These are phyloP conservation scores for Chamaecyparis obtusa DNA, from an alignment of 75 land plant genomes.

Conservation along the genomic window DNA sequence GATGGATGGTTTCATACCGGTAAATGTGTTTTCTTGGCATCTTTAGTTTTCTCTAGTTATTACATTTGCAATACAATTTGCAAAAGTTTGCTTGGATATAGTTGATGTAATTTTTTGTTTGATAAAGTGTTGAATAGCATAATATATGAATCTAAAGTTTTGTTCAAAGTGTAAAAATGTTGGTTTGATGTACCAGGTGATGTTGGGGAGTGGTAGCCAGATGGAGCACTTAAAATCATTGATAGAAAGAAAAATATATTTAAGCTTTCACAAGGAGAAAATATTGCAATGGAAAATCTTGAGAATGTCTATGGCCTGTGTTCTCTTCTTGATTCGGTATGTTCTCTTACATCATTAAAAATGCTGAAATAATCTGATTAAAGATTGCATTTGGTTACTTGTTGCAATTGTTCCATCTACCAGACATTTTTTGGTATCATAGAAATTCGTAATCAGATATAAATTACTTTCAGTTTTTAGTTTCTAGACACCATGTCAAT, in stretches of 20 bases:
- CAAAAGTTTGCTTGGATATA: background rate
- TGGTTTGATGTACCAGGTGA: conserved; percentile 56
- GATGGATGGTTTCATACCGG: conserved; percentile 99
- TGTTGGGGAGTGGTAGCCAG: conserved; percentile 96
- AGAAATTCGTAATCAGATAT: too few species aligned
- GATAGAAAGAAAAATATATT: conserved; percentile 98
- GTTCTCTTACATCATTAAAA: conserved; percentile 12
- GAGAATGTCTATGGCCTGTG: conserved; percentile 84
- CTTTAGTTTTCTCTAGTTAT: background rate
- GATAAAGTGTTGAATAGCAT: background rate
- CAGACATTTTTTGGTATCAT: background rate
- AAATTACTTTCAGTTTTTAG: too few species aligned
- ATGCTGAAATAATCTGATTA: background rate
- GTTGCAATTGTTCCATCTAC: background rate
- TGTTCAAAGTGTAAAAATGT: background rate
- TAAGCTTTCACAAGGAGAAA: conserved; percentile 99
- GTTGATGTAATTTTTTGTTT: background rate
- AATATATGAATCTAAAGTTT: background rate
- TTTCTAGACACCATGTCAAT: too few species aligned
- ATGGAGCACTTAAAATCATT: conserved; percentile 95
- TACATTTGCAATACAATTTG: background rate
- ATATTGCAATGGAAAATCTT: conserved; percentile 97
- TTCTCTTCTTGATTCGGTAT: conserved; percentile 76
- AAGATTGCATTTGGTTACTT: background rate
- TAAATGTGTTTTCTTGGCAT: conserved; percentile 14